Base-by-base conservation (phyloP, 192 early-diverging fungal genomes). In the Funneliformis geosporum region DNA sequence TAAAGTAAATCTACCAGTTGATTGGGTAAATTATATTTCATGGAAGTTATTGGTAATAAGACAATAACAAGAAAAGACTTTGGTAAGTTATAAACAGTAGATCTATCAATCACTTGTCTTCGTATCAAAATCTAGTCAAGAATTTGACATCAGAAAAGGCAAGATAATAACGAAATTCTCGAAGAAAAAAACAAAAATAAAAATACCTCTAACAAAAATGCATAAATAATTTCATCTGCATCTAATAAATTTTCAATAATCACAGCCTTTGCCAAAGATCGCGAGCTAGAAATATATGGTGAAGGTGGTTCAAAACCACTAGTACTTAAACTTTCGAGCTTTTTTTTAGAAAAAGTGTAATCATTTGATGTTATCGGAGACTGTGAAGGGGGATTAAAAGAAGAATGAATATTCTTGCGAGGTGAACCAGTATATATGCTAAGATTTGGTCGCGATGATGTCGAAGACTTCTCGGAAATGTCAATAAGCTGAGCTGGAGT, bases 181-280 rank as follows among this genome's bases (percentile, higher is more conserved):
- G 42, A 27, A 62, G 50, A 23, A n/a, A 7, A n/a, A 40, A 76
- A 42, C 11, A 64, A 33, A 4, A 75, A 75, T 75, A 74, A 73
- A 11, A 61, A 10, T 80, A 86, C 85, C 83, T 86, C 85, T 27
- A 83, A 16, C 25, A 86, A 75, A 44, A 81, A 71, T 27, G 81
- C 76, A 67, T 77, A 81, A 4, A 86, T 80, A 8, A 75, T 76
- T 40, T 83, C 82, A 42, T 83, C 82, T 25, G 82, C 81, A 64
- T 86, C 76, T 16, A 80, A 77, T 43, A 86, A 59, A 8, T 80
- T 79, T 59, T 86, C 85, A 71, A 86, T 44, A 18, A 86, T 86
- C 10, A 86, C 83, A 25, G 85, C 85, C 59, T 86, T 78, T 4
- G 83, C 83, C 16, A 86, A 80, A 33, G 60, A 61, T 40, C 78